These are phyloP conservation scores for Pseudoneurospora amorphoporcata DNA, from an alignment of 495 filamentous ascomycete species.

Conservation along the genomic window DNA sequence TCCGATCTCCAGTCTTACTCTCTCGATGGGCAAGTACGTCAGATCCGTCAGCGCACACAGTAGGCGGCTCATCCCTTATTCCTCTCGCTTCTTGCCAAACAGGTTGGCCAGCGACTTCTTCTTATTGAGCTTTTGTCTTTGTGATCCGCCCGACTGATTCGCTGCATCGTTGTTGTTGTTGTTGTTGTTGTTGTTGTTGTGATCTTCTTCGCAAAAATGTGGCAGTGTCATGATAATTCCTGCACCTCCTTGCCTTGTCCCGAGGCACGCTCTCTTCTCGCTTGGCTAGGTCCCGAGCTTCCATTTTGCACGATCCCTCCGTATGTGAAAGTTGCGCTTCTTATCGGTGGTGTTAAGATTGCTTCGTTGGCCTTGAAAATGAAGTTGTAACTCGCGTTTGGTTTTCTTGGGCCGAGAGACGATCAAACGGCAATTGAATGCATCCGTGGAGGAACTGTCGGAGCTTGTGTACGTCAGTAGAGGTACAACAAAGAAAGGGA, in stretches of 20 bases:
- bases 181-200: no score
- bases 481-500: background rate
- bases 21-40: no score
- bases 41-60: no score
- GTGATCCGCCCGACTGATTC: no score
- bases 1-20: no score
- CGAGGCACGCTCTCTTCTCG: background rate
- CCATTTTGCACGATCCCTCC: background rate
- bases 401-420: background rate
- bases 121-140: no score
- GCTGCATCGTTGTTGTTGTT: no score
- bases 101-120: no score
- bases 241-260: background rate
- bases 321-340: background rate
- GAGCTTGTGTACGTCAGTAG: background rate
- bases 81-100: no score
- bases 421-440: background rate
- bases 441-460: background rate
- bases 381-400: background rate
- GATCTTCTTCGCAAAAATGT: no score
- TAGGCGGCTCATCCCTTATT: no score
- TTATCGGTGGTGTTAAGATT: background rate
- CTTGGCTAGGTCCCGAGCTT: background rate
- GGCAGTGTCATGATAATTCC: no score
- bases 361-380: background rate